phyloP scores from a whole-genome alignment of 768 basidiomycete genomes.

The Phaffia australis region DNA sequence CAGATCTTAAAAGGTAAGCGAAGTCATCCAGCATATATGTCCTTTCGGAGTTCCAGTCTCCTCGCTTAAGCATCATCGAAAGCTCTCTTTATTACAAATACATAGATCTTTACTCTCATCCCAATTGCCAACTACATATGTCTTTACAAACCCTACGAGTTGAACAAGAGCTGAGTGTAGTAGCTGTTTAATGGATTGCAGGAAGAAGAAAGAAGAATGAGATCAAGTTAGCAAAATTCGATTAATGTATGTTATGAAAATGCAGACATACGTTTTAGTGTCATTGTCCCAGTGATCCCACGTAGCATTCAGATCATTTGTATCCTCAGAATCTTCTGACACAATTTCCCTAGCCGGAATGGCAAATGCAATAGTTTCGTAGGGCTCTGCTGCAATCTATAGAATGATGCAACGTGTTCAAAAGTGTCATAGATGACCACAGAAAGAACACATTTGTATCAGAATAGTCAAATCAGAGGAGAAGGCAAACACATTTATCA shows the following conservation, averaged over 20 bases:
- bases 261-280: conserved; percentile 67
- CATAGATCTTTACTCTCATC: too few species aligned
- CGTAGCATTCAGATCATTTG: conserved; percentile 36
- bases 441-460: background rate
- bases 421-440: background rate
- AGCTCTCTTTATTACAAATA: too few species aligned
- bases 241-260: too few species aligned
- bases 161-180: conserved; percentile 23
- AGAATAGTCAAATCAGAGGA: background rate
- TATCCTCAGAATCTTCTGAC: conserved; percentile 49
- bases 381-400: conserved; percentile 97
- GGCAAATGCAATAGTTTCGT: conserved; percentile 98
- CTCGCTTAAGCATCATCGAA: too few species aligned
- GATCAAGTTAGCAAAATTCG: too few species aligned
- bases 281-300: conserved; percentile 99
- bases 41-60: too few species aligned
- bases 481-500: background rate
- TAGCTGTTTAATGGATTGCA: background rate
- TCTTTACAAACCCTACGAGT: conserved; percentile 4
- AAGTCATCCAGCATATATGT: too few species aligned
- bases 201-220: too few species aligned
- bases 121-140: too few species aligned
- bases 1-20: too few species aligned
- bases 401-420: conserved; percentile 13
- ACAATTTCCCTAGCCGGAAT: conserved; percentile 89